Conservation (phyloP, 2,329 filamentous ascomycete genomes). For the Dothiorella sarmentorum region DNA sequence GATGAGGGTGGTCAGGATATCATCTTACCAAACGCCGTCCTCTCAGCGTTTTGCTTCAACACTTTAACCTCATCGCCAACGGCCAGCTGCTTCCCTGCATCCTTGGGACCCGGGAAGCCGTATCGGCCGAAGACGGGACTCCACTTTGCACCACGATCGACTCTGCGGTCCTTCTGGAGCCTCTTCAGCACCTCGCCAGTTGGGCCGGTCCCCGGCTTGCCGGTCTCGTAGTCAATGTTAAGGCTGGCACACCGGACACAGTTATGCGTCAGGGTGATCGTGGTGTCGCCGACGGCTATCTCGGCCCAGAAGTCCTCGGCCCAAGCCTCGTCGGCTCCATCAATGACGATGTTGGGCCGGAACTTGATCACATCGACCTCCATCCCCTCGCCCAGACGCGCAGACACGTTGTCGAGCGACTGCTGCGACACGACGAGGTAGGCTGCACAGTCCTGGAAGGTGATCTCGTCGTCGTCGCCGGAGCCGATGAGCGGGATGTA, state of each 20-base stretch:
- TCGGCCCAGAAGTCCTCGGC: slow-evolving; percentile 48
- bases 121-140: slow-evolving; percentile 49
- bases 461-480: slow-evolving; percentile 43
- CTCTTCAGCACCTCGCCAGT: slow-evolving; percentile 44
- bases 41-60: slow-evolving; percentile 36
- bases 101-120: slow-evolving; percentile 36
- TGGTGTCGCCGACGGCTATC: slow-evolving; percentile 33
- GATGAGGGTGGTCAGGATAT: not conserved
- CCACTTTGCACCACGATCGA: slow-evolving; percentile 46
- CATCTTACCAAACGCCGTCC: slow-evolving; percentile 43
- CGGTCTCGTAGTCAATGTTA: slow-evolving; percentile 48
- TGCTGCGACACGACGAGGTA: slow-evolving; percentile 68
- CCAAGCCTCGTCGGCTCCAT: slow-evolving; percentile 39
- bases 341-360: slow-evolving; percentile 45
- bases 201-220: slow-evolving; percentile 36
- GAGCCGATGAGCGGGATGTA: slow-evolving; percentile 21
- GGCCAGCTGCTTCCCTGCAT: slow-evolving; percentile 29
- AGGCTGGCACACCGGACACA: slow-evolving; percentile 46
- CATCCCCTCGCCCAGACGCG: slow-evolving; percentile 33
- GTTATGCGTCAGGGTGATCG: slow-evolving; percentile 43
- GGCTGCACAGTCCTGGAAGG: slow-evolving; percentile 72
- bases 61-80: slow-evolving; percentile 47
- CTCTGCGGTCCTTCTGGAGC: slow-evolving; percentile 43
- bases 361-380: slow-evolving; percentile 47
- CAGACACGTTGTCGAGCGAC: slow-evolving; percentile 65